Evolutionary conservation across 768 basidiomycete species (phyloP).

Genomic region (Asterophora lycoperdoides): DNA sequence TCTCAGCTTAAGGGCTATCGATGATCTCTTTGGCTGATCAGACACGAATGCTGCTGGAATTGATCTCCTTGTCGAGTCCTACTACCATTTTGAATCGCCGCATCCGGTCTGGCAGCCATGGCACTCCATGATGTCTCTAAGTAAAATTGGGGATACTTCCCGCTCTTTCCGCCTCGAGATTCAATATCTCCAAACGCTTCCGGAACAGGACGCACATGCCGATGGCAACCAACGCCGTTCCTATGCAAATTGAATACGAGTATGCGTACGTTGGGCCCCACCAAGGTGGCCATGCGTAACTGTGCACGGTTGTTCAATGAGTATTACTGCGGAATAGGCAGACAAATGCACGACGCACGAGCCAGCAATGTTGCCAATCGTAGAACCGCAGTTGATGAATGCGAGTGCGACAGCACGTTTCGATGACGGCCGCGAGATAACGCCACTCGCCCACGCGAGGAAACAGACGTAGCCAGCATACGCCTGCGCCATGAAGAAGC

Average conservation of each 20-base stretch:
- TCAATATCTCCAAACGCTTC: conserved; percentile 34
- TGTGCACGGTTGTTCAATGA: conserved; percentile 23
- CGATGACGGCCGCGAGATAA: conserved; percentile 68
- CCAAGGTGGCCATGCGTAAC: conserved; percentile 59
- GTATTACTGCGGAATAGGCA: background rate
- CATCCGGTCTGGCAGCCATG: background rate
- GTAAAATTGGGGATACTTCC: conserved; percentile 20
- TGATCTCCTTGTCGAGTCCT: no score
- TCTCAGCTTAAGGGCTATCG: no score
- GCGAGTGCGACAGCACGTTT: conserved; percentile 84
- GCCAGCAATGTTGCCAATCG: conserved; percentile 81
- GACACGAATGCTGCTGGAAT: no score
- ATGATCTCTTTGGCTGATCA: no score
- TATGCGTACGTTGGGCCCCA: conserved; percentile 69
- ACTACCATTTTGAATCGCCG: background rate
- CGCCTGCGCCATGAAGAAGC: conserved; percentile 75
- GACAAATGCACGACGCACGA: conserved; percentile 47
- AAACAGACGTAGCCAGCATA: conserved; percentile 69
- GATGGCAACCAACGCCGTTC: conserved; percentile 47
- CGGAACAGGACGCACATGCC: conserved; percentile 51
- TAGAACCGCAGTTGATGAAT: conserved; percentile 74
- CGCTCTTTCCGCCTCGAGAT: conserved; percentile 38
- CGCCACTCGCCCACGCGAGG: conserved; percentile 45
- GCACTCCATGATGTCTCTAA: background rate
- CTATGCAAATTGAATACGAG: conserved; percentile 73